A percentile compares a stretch with the other conserved stretches of the same genome.
Evolutionary conservation across 2,329 filamentous ascomycete species (phyloP).

Genomic region (Fusarium nelsonii): DNA sequence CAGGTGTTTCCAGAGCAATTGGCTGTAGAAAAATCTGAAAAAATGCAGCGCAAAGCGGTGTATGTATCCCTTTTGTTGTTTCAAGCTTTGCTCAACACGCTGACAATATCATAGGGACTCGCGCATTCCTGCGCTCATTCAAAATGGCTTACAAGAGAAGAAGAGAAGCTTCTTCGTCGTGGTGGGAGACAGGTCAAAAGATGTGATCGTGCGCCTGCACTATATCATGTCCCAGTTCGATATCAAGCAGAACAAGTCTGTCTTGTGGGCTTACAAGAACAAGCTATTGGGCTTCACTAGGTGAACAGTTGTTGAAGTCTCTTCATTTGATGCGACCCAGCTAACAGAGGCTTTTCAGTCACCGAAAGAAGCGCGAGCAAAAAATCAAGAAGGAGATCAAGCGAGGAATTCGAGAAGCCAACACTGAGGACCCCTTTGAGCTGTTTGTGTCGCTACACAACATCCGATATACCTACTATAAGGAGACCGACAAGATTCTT

Average conservation of each 20-base stretch:
- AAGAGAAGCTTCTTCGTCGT: constrained; percentile 98
- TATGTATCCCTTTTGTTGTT: constrained; percentile 48
- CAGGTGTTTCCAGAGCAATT: constrained; percentile 48
- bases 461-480: constrained; percentile 99
- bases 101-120: constrained; percentile 72
- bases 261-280: constrained; percentile 99
- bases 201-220: constrained; percentile 93
- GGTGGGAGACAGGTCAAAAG: constrained; percentile 90
- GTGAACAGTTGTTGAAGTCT: constrained; percentile 51
- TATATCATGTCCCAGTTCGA: constrained; percentile 92
- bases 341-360: constrained; percentile 62
- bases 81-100: neutral
- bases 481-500: constrained; percentile 98
- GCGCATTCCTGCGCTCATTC: constrained; percentile 89
- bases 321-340: constrained; percentile 19
- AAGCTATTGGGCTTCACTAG: constrained; percentile 93
- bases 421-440: constrained; percentile 95
- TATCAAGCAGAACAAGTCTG: constrained; percentile 89
- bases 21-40: constrained; percentile 48
- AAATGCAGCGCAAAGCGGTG: constrained; percentile 71
- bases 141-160: constrained; percentile 93
- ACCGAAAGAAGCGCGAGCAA: constrained; percentile 96
- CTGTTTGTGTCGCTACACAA: constrained; percentile 96
- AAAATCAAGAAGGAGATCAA: constrained; percentile 99
- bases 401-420: constrained; percentile 90